Evolutionary conservation across 768 basidiomycete genomes (phyloP), one percentile per base, ranked within the genome.

Genomic region (Tricholoma sp.): DNA sequence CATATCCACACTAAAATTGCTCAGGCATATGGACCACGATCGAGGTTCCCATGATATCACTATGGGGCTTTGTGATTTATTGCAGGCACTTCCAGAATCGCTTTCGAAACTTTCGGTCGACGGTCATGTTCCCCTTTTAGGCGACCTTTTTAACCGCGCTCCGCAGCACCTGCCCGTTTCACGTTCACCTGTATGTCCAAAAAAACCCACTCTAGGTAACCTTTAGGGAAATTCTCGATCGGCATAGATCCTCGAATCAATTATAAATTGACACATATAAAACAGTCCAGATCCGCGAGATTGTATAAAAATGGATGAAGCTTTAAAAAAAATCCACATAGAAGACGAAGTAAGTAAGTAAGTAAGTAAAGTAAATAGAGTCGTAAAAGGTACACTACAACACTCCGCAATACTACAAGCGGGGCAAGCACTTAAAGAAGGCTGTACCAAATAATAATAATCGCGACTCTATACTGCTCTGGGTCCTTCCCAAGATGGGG

Each of bases 401-500:
- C 29, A 7, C 24, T 31, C 43, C 41, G n/a, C 43, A 54, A 35
- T 18, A 41, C 53, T 43, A 41, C 16, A 52, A 35, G 19, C 41
- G 31, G 5, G 22, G n/a, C 27, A 32, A 52, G 29, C n/a, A n/a
- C n/a, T n/a, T 41, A 50, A 50, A 55, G 41, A 57, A 45, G 32
- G 51, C 52, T 22, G 43, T 22, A 54, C 24, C 31, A 52, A 5
- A 49, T 53, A 47, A 19, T 16, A 12, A 16, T 16, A 35, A 1
- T 35, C 14, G 3, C 18, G 45, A 9, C 34, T 65, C 73, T 73
- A 80, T 70, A 80, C 16, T 58, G 76, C 79, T 54, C 60, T 62
- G 27, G 72, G 72, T 12, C 75, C 75, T 47, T 76, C 72, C 77
- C 76, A 78, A 43, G 72, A 70, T 19, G 68, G 59, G 43, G 62